Evolutionary conservation across 2,329 filamentous ascomycete species (phyloP).

Genomic region (Aspergillus oerlinghausenensis): DNA sequence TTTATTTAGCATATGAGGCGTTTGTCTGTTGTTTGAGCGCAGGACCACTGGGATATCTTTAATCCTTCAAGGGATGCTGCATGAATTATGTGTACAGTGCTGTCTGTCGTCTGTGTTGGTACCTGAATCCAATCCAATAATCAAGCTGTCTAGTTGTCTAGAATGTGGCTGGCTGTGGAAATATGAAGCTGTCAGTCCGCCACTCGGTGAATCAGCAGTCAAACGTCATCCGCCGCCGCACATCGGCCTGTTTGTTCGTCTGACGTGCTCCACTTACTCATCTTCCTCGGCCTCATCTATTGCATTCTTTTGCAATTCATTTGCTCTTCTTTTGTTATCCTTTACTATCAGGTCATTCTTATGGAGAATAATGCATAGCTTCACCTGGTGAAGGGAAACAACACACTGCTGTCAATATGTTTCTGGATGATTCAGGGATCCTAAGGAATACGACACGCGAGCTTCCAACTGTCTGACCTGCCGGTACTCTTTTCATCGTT

Average conservation of each 20-base stretch:
- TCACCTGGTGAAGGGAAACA: background rate
- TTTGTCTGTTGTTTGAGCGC: conserved; percentile 4
- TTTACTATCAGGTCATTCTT: background rate
- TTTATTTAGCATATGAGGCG: background rate
- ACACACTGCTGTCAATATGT: background rate
- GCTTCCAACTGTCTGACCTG: background rate
- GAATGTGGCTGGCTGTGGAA: background rate
- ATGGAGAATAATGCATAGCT: background rate
- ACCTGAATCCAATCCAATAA: too few species aligned
- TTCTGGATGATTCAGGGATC: background rate
- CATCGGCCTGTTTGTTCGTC: background rate
- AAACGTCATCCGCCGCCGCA: background rate
- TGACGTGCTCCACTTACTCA: background rate
- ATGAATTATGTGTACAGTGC: background rate
- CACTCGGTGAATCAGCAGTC: background rate
- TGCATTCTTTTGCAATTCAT: background rate
- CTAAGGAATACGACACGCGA: background rate
- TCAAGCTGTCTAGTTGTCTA: background rate
- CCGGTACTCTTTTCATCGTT: background rate
- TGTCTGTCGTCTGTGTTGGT: background rate
- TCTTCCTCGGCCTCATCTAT: background rate
- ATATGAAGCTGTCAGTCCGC: background rate
- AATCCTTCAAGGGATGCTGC: background rate
- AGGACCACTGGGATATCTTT: background rate
- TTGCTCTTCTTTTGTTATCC: background rate